These are phyloP conservation scores for Tricholomella constricta DNA, from an alignment of 768 basidiomycete genomes.

Conservation along the genomic window DNA sequence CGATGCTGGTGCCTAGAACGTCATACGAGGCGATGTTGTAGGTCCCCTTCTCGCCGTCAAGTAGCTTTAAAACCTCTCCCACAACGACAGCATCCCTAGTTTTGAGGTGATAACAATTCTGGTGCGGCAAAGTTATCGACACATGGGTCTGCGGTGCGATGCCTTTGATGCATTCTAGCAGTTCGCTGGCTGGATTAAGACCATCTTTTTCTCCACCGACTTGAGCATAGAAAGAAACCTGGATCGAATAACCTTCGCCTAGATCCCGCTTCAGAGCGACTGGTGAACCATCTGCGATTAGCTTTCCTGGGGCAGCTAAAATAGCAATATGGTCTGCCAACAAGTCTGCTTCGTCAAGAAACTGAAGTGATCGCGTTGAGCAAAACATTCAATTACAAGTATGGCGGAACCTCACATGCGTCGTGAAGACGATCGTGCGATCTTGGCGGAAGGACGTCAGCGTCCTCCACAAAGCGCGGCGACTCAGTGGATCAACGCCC, in stretches of 20 bases:
- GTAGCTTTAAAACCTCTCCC: constrained; percentile 52
- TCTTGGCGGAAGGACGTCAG: constrained; percentile 67
- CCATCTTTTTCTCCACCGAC: constrained; percentile 28
- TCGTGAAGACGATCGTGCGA: constrained; percentile 74
- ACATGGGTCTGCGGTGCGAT: constrained; percentile 48
- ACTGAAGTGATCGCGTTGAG: constrained; percentile 36
- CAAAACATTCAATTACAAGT: background rate
- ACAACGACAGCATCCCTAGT: constrained; percentile 59
- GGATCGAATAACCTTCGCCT: constrained; percentile 72
- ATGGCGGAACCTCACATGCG: constrained; percentile 57
- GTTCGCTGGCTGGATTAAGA: constrained; percentile 24
- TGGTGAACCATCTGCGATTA: constrained; percentile 74
- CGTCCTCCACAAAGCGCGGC: constrained; percentile 76
- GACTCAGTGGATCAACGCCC: constrained; percentile 79
- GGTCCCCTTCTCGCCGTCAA: constrained; percentile 45
- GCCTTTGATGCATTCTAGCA: constrained; percentile 44
- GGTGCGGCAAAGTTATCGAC: constrained; percentile 43
- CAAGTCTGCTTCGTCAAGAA: constrained; percentile 79
- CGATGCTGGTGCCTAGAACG: constrained; percentile 72
- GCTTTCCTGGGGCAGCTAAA: constrained; percentile 71
- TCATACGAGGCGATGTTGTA: constrained; percentile 57
- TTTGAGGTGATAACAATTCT: constrained; percentile 57
- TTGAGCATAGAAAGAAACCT: constrained; percentile 45
- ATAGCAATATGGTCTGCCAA: constrained; percentile 77
- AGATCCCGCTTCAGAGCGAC: constrained; percentile 71